These are phyloP conservation scores for Arthroderma sp. DNA, from an alignment of 2,329 filamentous ascomycete genomes.

Conservation along the genomic window DNA sequence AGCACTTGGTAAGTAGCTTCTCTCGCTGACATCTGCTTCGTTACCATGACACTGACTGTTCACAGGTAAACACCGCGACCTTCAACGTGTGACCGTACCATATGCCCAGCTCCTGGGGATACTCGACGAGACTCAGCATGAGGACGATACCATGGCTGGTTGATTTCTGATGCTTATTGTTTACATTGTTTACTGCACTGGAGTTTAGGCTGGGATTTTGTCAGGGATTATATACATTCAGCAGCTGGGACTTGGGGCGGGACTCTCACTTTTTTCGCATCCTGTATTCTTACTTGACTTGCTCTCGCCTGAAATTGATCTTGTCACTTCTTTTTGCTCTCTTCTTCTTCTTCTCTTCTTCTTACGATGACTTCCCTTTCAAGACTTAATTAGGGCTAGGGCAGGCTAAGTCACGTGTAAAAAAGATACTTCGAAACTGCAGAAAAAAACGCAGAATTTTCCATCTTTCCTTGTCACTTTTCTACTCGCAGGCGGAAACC, in stretches of 20 bases:
- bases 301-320: background rate
- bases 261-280: background rate
- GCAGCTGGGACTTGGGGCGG: background rate
- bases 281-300: background rate
- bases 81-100: slow-evolving; percentile 88
- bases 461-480: background rate
- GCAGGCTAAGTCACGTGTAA: background rate
- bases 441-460: background rate
- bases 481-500: background rate
- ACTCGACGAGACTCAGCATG: slow-evolving; percentile 24
- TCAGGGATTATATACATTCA: background rate
- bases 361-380: too few species aligned
- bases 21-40: slow-evolving; percentile 9
- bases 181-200: background rate
- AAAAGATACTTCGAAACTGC: background rate
- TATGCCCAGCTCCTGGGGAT: slow-evolving; percentile 72
- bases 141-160: slow-evolving; percentile 13
- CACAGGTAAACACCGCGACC: slow-evolving; percentile 81
- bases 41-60: slow-evolving; percentile 24
- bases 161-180: background rate
- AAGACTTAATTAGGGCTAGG: background rate
- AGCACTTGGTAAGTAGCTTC: slow-evolving; percentile 66
- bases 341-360: background rate
- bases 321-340: background rate
- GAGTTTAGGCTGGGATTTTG: slow-evolving; percentile 4